Evolutionary conservation across 2,329 filamentous ascomycete species (phyloP).

Genomic region (Penicillium frequentans): DNA sequence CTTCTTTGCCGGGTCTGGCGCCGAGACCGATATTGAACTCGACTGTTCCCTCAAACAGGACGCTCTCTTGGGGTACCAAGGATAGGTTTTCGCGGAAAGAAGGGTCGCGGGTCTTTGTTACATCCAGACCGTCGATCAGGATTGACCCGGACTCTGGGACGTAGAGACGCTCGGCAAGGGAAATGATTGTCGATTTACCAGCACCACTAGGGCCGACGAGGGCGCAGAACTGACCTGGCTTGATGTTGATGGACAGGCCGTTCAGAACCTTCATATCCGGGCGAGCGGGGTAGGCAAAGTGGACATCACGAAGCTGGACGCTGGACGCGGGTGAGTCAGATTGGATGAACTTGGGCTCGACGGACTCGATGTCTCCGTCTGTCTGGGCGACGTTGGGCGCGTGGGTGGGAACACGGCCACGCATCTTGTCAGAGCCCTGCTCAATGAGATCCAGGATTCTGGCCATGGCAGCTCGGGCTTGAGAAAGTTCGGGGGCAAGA

Average conservation of each 20-base stretch:
- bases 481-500: conserved; percentile 71
- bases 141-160: conserved; percentile 51
- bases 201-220: conserved; percentile 69
- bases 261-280: conserved; percentile 61
- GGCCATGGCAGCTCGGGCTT: conserved; percentile 62
- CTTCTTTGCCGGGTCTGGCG: conserved; percentile 54
- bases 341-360: conserved; percentile 17
- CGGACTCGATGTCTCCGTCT: conserved; percentile 25
- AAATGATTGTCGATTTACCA: conserved; percentile 67
- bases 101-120: conserved; percentile 39
- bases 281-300: conserved; percentile 66
- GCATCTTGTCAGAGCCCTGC: conserved; percentile 35
- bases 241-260: conserved; percentile 56
- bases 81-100: conserved; percentile 47
- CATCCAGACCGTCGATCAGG: conserved; percentile 53
- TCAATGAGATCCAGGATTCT: conserved; percentile 52
- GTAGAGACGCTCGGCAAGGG: conserved; percentile 58
- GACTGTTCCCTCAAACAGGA: conserved; percentile 51
- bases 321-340: conserved; percentile 32
- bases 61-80: conserved; percentile 50
- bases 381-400: conserved; percentile 5
- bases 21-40: conserved; percentile 49
- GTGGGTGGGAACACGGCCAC: conserved; percentile 17
- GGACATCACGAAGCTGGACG: conserved; percentile 60
- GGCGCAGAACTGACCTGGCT: conserved; percentile 43